phyloP scores from a whole-genome alignment of 225 moss, liverwort and hornwort species.

The Physcomitrellopsis africana region DNA sequence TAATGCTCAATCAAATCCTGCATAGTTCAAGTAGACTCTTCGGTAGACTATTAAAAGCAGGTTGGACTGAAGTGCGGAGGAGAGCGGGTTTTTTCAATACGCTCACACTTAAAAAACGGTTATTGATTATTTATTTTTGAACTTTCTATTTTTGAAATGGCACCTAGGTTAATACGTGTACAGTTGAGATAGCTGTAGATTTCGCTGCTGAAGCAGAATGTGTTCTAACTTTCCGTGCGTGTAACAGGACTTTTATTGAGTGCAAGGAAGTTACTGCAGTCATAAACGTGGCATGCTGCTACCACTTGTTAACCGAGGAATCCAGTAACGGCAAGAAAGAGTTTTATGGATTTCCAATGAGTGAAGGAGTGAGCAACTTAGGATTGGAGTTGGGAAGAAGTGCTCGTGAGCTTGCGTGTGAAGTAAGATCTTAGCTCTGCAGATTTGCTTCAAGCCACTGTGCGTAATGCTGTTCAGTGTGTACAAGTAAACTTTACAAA shows the following conservation, averaged over 20 bases:
- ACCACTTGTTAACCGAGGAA: slow-evolving; percentile 55
- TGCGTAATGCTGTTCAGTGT: background rate
- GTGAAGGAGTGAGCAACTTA: slow-evolving; percentile 43
- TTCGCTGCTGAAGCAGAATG: background rate
- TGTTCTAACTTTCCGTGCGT: slow-evolving; percentile 2
- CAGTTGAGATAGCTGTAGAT: background rate
- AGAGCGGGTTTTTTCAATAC: background rate
- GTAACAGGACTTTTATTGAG: slow-evolving; percentile 61
- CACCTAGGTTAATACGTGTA: background rate
- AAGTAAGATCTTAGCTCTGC: slow-evolving; percentile 35
- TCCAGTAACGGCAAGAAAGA: slow-evolving; percentile 17
- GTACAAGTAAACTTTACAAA: background rate
- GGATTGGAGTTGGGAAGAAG: slow-evolving; percentile 63
- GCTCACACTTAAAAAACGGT: background rate
- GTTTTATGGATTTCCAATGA: slow-evolving; percentile 54
- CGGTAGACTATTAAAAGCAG: too few species aligned
- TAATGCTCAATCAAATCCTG: too few species aligned
- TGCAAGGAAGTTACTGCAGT: slow-evolving; percentile 62
- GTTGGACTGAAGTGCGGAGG: too few species aligned
- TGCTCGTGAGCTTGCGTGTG: slow-evolving; percentile 68
- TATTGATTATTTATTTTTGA: background rate
- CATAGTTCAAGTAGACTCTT: too few species aligned
- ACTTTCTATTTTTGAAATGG: background rate
- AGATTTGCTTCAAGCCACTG: slow-evolving; percentile 6
- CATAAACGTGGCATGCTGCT: slow-evolving; percentile 67